A percentile compares a stretch with the other conserved stretches of the same genome.
Conservation (phyloP, 371 early-diverging fungal species). For the Rhizopus stolonifer region DNA sequence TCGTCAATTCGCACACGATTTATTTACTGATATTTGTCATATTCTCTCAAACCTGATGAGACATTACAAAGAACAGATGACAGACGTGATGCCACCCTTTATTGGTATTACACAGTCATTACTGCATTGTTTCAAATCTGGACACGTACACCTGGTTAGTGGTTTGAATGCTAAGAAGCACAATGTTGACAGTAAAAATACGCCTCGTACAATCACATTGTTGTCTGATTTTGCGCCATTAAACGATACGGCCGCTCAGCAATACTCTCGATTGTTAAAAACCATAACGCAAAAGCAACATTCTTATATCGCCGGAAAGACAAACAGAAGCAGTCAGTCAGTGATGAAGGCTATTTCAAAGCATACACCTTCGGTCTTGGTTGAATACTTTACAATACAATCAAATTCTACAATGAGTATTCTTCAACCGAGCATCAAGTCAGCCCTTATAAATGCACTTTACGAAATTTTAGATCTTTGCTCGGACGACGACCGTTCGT, state of each 20-base stretch:
- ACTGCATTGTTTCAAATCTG: conserved; percentile 58
- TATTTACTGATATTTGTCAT: conserved; percentile 46
- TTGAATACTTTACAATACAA: conserved; percentile 68
- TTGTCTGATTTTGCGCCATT: conserved; percentile 43
- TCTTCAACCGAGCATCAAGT: conserved; percentile 45
- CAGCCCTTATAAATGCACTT: conserved; percentile 59
- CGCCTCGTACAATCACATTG: conserved; percentile 16
- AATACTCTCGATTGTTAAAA: conserved; percentile 55
- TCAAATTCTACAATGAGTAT: conserved; percentile 57
- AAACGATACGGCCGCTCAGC: conserved; percentile 48
- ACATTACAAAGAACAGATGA: conserved; percentile 48
- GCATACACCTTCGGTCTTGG: conserved; percentile 67
- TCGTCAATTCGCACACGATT: conserved; percentile 19
- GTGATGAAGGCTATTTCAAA: conserved; percentile 58
- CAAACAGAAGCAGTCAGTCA: conserved; percentile 14
- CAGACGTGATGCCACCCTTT: conserved; percentile 48
- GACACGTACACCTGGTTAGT: conserved; percentile 51
- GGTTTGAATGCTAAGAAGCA: conserved; percentile 5
- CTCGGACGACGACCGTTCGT: conserved; percentile 63
- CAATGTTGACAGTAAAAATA: background rate
- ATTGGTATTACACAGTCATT: conserved; percentile 49
- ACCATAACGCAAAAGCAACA: conserved; percentile 35
- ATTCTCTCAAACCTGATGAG: conserved; percentile 44
- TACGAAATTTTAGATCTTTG: conserved; percentile 73
- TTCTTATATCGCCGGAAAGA: conserved; percentile 8